Percentiles rank a stretch among this genome's conserved stretches.
These are phyloP conservation scores for Xylariaceae sp. DNA, from an alignment of 2,329 filamentous ascomycete species.

Conservation along the genomic window DNA sequence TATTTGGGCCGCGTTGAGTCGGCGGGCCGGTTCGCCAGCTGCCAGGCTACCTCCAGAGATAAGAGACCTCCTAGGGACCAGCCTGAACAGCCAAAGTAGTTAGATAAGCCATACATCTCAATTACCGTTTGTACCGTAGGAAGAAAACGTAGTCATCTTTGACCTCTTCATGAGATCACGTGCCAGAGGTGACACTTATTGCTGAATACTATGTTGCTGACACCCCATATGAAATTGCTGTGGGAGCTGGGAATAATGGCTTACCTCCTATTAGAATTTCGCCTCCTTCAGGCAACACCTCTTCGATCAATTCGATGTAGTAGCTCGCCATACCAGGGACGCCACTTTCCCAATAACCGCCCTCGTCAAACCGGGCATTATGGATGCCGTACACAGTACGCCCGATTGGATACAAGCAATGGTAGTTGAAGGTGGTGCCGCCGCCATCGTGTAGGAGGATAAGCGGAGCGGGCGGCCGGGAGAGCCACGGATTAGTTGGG, in stretches of 20 bases:
- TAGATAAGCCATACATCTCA: no score
- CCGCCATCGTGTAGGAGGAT: constrained; percentile 67
- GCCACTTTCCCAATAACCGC: constrained; percentile 56
- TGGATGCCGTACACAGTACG: constrained; percentile 60
- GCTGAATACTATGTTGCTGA: no score
- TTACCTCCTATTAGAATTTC: constrained; percentile 56
- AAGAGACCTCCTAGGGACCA: constrained; percentile 62
- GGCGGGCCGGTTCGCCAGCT: constrained; percentile 46
- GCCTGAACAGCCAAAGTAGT: constrained; percentile 34
- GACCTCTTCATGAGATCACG: neutral
- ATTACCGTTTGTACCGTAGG: neutral
- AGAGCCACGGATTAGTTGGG: constrained; percentile 20
- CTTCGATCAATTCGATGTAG: constrained; percentile 55
- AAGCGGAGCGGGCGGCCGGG: constrained; percentile 48
- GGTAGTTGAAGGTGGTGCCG: constrained; percentile 64
- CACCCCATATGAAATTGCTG: no score
- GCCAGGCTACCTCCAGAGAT: constrained; percentile 56
- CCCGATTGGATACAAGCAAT: constrained; percentile 55
- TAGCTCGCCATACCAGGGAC: constrained; percentile 59
- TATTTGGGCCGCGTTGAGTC: constrained; percentile 35
- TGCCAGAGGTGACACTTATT: neutral
- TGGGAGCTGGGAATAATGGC: no score
- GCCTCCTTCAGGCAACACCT: constrained; percentile 44
- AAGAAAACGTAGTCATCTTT: neutral
- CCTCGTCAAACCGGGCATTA: constrained; percentile 58